Evolutionary conservation across 805 yeast species (phyloP), one percentile per base, ranked within the genome.

Genomic region (Candida pseudoglaebosa): DNA sequence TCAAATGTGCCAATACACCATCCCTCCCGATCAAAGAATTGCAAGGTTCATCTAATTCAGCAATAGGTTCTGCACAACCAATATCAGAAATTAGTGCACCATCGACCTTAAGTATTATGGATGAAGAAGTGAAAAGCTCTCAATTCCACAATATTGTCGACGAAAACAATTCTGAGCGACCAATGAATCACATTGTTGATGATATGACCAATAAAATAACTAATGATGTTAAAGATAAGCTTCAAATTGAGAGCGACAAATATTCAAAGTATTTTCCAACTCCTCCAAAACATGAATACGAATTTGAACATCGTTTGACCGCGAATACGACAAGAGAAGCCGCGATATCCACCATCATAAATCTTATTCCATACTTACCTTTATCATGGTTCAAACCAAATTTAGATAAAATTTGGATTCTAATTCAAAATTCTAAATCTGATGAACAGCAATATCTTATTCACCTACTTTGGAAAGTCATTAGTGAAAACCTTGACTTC

Each of bases 401-500:
- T 84, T 54, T 81, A 17, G 60, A 63, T 26, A 66, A 62, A 34
- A 59, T 74, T 0, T 71, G 64, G 67, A 44, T 38, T 16, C 53
- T 71, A 39, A 50, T 63, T 12, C 38, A 50, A 4, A 50, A 55
- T 17, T 63, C 75, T 17, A 56, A 59, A 30, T 41, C 41, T 0
- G 46, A 44, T 19, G 84, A 80, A 47, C 51, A 48, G 15, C 42
- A 43, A 2, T 70, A 56, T 28, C 59, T 80, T 37, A 51, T 60
- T 9, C 61, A 56, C 15, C 54, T 56, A 32, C 49, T 79, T 34
- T 80, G 86, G 83, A 70, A 67, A 29, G 60, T 71, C 19, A 53
- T 82, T 3, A 70, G 82, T 34, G 82, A 77, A 46, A 80, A 75
- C 42, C 62, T 76, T 39, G 82, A 78, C 46, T 60, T 77, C 39